phyloP scores from a whole-genome alignment of 495 filamentous ascomycete genomes.

The Aspergillus panamensis region DNA sequence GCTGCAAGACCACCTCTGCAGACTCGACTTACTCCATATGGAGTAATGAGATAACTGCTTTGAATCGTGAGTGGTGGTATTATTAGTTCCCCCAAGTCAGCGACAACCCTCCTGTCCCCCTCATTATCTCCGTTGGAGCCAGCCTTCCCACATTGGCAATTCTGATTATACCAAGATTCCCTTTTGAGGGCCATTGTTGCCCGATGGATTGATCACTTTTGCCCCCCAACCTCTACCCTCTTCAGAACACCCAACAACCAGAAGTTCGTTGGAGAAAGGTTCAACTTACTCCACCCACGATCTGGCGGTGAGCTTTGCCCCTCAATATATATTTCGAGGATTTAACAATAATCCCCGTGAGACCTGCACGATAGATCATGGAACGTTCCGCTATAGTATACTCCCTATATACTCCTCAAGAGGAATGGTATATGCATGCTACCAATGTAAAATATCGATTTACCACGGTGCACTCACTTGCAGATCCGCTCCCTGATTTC shows the following conservation, averaged over 20 bases:
- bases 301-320: conserved; percentile 8
- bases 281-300: background rate
- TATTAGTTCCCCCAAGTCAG: conserved; percentile 4
- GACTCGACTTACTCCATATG: conserved; percentile 3
- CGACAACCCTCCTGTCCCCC: background rate
- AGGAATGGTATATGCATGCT: background rate
- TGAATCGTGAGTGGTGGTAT: conserved; percentile 3
- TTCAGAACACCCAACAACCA: conserved; percentile 9
- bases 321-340: background rate
- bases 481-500: background rate
- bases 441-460: background rate
- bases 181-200: conserved; percentile 12
- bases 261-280: background rate
- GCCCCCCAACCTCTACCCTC: background rate
- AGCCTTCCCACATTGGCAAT: background rate
- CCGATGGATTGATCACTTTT: conserved; percentile 9
- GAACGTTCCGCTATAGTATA: background rate
- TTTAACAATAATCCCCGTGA: background rate
- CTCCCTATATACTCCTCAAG: background rate
- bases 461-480: background rate
- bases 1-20: conserved; percentile 11
- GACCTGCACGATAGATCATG: conserved; percentile 2
- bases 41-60: conserved; percentile 3
- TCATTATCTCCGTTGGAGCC: background rate
- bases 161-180: conserved; percentile 4